A percentile compares a stretch with the other conserved stretches of the same genome.
Evolutionary conservation across 768 basidiomycete species (phyloP).

Genomic region (Leccinum sublutescens): DNA sequence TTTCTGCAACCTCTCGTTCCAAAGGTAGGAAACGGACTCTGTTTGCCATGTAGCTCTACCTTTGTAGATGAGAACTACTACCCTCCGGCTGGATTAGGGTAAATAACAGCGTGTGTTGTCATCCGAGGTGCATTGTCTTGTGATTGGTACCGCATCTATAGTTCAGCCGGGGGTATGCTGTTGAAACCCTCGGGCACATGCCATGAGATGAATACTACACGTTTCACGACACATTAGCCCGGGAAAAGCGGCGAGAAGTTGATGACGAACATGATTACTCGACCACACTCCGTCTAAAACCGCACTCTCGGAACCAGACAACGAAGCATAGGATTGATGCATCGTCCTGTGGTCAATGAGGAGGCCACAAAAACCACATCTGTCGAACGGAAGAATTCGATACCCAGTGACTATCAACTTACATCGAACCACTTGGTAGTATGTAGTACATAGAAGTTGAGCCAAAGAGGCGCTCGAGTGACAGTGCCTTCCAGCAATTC

Average conservation of each 20-base stretch:
- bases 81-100: not conserved
- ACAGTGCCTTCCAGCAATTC: too few species aligned
- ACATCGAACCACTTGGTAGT: not conserved
- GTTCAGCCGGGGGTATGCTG: not conserved
- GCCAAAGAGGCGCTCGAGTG: too few species aligned
- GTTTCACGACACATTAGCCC: not conserved
- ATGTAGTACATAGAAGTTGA: too few species aligned
- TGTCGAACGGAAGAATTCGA: not conserved
- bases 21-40: not conserved
- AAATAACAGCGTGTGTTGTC: not conserved
- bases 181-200: not conserved
- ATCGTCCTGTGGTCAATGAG: not conserved
- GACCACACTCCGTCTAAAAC: not conserved
- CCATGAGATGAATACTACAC: not conserved
- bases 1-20: not conserved
- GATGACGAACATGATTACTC: not conserved
- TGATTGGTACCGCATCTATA: conserved; percentile 11
- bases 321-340: not conserved
- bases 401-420: not conserved
- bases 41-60: not conserved
- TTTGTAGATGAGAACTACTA: not conserved
- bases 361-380: not conserved
- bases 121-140: not conserved
- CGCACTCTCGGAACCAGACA: not conserved
- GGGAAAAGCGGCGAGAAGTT: not conserved